Percentiles rank a stretch among this genome's conserved stretches.
These are phyloP conservation scores for Waltergamsia citrina DNA, from an alignment of 2,329 filamentous ascomycete genomes.

Conservation along the genomic window DNA sequence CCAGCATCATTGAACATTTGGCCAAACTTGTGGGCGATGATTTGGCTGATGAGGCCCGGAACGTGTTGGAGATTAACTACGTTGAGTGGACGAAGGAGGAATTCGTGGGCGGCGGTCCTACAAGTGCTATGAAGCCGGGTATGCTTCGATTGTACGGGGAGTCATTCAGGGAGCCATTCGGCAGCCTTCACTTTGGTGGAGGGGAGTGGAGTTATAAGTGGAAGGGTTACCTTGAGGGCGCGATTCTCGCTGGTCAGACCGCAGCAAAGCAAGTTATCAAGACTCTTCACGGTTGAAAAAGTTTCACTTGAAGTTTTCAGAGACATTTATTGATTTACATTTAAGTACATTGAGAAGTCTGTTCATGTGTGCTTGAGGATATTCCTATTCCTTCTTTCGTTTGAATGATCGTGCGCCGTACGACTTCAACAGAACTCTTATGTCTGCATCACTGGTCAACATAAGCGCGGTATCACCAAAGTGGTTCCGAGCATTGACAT, in stretches of 20 bases:
- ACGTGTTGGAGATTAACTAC: conserved; percentile 7
- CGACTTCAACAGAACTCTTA: too few relatives aligned
- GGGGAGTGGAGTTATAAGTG: conserved; percentile 13
- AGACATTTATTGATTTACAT: too few relatives aligned
- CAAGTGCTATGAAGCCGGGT: conserved; percentile 5
- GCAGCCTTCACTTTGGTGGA: conserved; percentile 14
- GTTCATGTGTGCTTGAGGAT: too few relatives aligned
- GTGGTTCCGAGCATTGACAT: too few relatives aligned
- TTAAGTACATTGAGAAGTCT: too few relatives aligned
- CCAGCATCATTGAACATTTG: conserved; percentile 10
- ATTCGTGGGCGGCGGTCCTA: conserved; percentile 8
- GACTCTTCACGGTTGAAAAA: too few relatives aligned
- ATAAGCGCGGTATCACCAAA: too few relatives aligned
- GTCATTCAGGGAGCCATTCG: conserved; percentile 17
- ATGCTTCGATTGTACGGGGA: conserved; percentile 6
- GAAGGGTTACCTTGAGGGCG: conserved; percentile 17
- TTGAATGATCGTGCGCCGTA: too few relatives aligned
- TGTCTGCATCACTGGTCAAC: too few relatives aligned
- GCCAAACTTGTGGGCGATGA: conserved; percentile 7
- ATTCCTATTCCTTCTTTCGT: too few relatives aligned
- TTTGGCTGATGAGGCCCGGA: conserved; percentile 4
- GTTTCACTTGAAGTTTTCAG: too few relatives aligned
- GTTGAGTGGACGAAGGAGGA: conserved; percentile 11
- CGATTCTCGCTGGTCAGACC: conserved; percentile 10
- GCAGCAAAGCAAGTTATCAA: too few relatives aligned